Conservation (phyloP, 192 early-diverging fungal species). For the Dissophora globulifera region DNA sequence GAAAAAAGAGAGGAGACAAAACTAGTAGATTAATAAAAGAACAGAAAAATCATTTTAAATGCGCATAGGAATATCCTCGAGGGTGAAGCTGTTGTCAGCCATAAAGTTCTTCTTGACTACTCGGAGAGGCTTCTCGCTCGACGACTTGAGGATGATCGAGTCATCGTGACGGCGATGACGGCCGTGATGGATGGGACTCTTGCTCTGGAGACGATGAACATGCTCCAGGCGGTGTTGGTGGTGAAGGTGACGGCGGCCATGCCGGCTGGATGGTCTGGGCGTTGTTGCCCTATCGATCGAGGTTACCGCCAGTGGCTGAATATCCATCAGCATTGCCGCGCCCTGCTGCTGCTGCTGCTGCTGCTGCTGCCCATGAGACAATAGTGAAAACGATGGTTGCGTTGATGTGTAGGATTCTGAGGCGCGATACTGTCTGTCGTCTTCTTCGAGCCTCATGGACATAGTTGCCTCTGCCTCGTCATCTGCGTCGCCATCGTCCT, state of each 20-base stretch:
- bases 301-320: constrained; percentile 1
- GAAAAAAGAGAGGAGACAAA: background rate
- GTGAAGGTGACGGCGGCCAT: background rate
- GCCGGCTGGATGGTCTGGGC: background rate
- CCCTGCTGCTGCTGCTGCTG: too few species aligned
- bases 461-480: constrained; percentile 19
- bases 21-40: background rate
- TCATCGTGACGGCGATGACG: background rate
- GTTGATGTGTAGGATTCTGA: too few species aligned
- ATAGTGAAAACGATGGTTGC: background rate
- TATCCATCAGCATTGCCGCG: constrained; percentile 17
- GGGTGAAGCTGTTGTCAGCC: constrained; percentile 29
- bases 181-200: too few species aligned
- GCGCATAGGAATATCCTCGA: constrained; percentile 39
- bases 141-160: background rate
- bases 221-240: background rate
- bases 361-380: too few species aligned
- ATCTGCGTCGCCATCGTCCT: constrained; percentile 33
- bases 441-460: constrained; percentile 14
- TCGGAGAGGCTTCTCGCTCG: constrained; percentile 17
- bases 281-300: background rate
- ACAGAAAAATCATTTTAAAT: constrained; percentile 11
- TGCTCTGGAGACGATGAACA: too few species aligned
- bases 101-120: constrained; percentile 36
- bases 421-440: too few species aligned